phyloP scores from a whole-genome alignment of 2,329 filamentous ascomycete species.

The Aspergillus proliferans region DNA sequence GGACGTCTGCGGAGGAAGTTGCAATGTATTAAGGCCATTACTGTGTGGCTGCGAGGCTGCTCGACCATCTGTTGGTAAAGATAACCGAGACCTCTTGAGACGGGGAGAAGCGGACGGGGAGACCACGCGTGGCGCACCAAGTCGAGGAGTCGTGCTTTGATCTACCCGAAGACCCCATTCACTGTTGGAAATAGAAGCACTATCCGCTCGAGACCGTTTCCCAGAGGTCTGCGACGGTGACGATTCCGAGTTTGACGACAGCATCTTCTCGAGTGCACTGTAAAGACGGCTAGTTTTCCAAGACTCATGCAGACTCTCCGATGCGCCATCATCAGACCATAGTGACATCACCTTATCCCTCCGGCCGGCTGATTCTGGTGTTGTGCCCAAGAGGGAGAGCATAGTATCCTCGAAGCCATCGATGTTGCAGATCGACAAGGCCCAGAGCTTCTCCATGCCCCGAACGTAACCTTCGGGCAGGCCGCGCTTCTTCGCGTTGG shows the following conservation, averaged over 20 bases:
- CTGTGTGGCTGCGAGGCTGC: slow-evolving; percentile 1
- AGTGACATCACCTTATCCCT: slow-evolving; percentile 30
- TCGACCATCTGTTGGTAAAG: slow-evolving; percentile 11
- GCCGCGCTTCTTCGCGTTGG: slow-evolving; percentile 40
- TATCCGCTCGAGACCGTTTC: slow-evolving; percentile 32
- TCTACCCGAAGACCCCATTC: slow-evolving; percentile 29
- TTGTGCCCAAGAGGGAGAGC: slow-evolving; percentile 32
- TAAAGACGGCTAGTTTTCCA: slow-evolving; percentile 41
- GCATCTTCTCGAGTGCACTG: slow-evolving; percentile 35
- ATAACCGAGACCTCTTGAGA: slow-evolving; percentile 24
- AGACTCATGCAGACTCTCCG: slow-evolving; percentile 38
- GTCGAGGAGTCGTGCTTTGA: slow-evolving; percentile 21
- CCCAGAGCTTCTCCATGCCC: slow-evolving; percentile 42
- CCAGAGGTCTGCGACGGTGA: slow-evolving; percentile 12
- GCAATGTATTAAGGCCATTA: slow-evolving; percentile 13
- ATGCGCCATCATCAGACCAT: slow-evolving; percentile 35
- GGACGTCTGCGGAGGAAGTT: slow-evolving; percentile 47
- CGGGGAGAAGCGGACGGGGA: slow-evolving; percentile 17
- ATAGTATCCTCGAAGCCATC: slow-evolving; percentile 40
- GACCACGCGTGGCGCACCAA: slow-evolving; percentile 26
- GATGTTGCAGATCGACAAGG: slow-evolving; percentile 39
- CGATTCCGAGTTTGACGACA: slow-evolving; percentile 27
- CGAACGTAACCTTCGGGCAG: slow-evolving; percentile 43
- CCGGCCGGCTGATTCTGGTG: slow-evolving; percentile 24
- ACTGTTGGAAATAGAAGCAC: slow-evolving; percentile 8